Base-by-base conservation (phyloP, 257 asterid genomes). In the Petrea volubilis region DNA sequence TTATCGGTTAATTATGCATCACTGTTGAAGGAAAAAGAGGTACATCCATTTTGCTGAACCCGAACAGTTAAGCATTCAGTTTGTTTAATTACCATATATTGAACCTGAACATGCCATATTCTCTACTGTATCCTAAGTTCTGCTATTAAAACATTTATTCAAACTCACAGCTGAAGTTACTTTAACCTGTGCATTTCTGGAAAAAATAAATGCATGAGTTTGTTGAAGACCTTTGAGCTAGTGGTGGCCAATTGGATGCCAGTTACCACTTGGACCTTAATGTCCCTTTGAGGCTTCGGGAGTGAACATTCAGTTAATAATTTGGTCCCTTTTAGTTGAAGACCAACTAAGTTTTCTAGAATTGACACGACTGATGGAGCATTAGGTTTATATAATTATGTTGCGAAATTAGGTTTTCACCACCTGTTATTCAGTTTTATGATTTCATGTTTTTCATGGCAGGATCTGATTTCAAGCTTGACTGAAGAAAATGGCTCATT, bases 1-100 rank as follows among this genome's bases (percentile, higher is more conserved):
- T 61, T 95, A 13, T 92, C 98, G 2, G 91, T 92, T 72, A 95
- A 92, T 80, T 95, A 95, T 82, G 99, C 97, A 1, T 92, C 99
- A 64, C 73, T 95, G 58, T 74, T 95, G 84, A 95, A 84, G 78
- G 98, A 92, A 74, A 92, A 92, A 79, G 98, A 92, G 97, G 99
- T 95, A 60, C 63, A 17, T 24, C 28, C 63, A 62, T 56, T 60
- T 59, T 67, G 5, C 23, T 18, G 51, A 15, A 15, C 11, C 18
- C 3, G 11, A n/a, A 67, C 31, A 31, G 27, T 58, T 70, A 41
- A 70, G 17, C 49, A 8, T 17, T 7, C 36, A 17, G 20, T 17
- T 15, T 6, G 5, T 17, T 47, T 0, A 40, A 8, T 13, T 29
- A 67, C 14, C 55, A 25, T 13, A 59, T 58, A 49, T 20, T 21